Evolutionary conservation across 306 rosid genomes (phyloP).

Genomic region (Trichosanthes cucumerina): DNA sequence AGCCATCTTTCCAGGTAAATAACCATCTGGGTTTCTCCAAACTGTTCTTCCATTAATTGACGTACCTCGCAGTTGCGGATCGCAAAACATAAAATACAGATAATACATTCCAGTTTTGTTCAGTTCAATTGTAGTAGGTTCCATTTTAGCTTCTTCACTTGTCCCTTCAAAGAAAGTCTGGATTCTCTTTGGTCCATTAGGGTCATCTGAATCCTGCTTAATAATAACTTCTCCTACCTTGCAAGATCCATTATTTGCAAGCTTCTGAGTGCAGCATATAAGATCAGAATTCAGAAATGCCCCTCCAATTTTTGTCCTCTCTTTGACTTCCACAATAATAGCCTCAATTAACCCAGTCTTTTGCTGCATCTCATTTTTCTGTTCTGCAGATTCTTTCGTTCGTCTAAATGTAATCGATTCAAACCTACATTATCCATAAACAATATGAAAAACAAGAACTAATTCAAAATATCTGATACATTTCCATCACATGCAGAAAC

Average conservation of each 20-base stretch:
- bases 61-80: constrained; percentile 53
- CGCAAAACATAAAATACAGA: constrained; percentile 82
- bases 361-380: constrained; percentile 48
- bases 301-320: constrained; percentile 60
- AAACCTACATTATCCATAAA: constrained; percentile 32
- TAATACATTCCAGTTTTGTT: constrained; percentile 78
- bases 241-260: constrained; percentile 34
- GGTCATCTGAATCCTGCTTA: constrained; percentile 33
- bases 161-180: constrained; percentile 58
- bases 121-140: constrained; percentile 23
- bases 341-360: constrained; percentile 77
- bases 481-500: not conserved
- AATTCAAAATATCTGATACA: not conserved
- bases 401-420: constrained; percentile 55
- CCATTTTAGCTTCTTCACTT: constrained; percentile 25
- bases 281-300: constrained; percentile 40
- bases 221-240: constrained; percentile 63
- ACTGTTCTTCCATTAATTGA: constrained; percentile 58
- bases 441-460: not conserved
- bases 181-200: constrained; percentile 44
- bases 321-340: constrained; percentile 63
- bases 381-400: constrained; percentile 40
- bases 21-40: constrained; percentile 84
- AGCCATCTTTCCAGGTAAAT: constrained; percentile 79
- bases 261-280: constrained; percentile 50